Evolutionary conservation across 371 early-diverging fungal species (phyloP).

Genomic region (Mucor indicus): DNA sequence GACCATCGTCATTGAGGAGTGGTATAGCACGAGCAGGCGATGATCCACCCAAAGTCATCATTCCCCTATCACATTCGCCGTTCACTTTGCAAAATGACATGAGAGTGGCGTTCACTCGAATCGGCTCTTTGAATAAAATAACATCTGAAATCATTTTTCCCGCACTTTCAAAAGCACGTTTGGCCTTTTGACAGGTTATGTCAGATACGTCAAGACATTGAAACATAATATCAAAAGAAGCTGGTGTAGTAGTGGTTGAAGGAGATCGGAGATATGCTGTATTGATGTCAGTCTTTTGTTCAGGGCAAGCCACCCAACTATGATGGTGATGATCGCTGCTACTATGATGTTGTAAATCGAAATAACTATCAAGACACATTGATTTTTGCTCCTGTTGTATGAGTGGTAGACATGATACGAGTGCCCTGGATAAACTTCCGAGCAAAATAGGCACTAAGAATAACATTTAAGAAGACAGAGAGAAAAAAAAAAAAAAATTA

Average conservation of each 20-base stretch:
- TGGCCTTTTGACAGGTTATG: constrained; percentile 25
- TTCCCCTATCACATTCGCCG: constrained; percentile 21
- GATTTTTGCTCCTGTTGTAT: background rate
- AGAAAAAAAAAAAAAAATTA: background rate
- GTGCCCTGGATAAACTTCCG: background rate
- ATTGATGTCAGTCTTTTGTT: background rate
- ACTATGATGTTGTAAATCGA: background rate
- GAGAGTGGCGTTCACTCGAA: constrained; percentile 41
- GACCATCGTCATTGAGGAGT: constrained; percentile 23
- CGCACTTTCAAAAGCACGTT: constrained; percentile 30
- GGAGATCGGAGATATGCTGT: constrained; percentile 5
- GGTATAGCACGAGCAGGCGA: constrained; percentile 35
- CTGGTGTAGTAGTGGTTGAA: background rate
- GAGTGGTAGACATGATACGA: too few species aligned
- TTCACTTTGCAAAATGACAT: constrained; percentile 37
- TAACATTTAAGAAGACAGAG: background rate
- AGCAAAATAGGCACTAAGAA: background rate
- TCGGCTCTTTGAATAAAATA: constrained; percentile 27
- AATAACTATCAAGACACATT: constrained; percentile 7
- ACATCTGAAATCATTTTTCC: constrained; percentile 20
- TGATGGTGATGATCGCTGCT: background rate
- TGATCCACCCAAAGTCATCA: constrained; percentile 33
- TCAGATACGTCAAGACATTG: constrained; percentile 5
- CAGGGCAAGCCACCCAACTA: constrained; percentile 2
- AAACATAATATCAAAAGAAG: constrained; percentile 9